These are phyloP conservation scores for Ceratocystis cacaofunesta DNA, from an alignment of 2,329 filamentous ascomycete species.

Conservation along the genomic window DNA sequence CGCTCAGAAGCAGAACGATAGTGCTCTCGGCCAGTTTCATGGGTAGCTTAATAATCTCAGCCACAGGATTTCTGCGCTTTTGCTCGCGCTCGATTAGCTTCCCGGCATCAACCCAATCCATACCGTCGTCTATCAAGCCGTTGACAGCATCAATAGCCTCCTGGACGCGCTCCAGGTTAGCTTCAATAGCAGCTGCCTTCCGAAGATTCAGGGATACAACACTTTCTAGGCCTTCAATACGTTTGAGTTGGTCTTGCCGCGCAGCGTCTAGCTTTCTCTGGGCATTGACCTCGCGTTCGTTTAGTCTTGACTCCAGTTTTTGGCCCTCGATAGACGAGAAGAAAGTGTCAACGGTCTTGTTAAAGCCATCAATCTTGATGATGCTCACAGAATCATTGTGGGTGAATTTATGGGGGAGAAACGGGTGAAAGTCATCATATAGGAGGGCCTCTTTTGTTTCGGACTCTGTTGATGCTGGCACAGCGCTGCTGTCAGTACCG, in stretches of 20 bases:
- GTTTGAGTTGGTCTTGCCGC: constrained; percentile 65
- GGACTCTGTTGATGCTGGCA: constrained; percentile 19
- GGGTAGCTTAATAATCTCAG: constrained; percentile 71
- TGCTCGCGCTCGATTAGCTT: constrained; percentile 81
- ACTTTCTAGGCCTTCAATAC: constrained; percentile 69
- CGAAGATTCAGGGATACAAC: constrained; percentile 69
- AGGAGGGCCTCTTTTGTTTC: constrained; percentile 39
- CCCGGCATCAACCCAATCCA: constrained; percentile 93
- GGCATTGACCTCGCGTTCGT: constrained; percentile 67
- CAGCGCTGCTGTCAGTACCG: constrained; percentile 18
- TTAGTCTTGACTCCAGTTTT: constrained; percentile 68
- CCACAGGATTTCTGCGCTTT: constrained; percentile 65
- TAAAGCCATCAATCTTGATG: constrained; percentile 70
- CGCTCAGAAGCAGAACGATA: constrained; percentile 63
- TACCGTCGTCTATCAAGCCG: constrained; percentile 77
- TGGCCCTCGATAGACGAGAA: constrained; percentile 94
- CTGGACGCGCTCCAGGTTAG: constrained; percentile 79
- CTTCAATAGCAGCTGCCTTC: constrained; percentile 80
- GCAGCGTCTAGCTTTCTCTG: constrained; percentile 77
- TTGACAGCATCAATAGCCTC: constrained; percentile 89
- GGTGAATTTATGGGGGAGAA: constrained; percentile 66
- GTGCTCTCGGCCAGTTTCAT: constrained; percentile 82
- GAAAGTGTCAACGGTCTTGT: constrained; percentile 88
- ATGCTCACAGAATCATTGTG: constrained; percentile 50
- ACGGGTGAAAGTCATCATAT: constrained; percentile 94